Evolutionary conservation across 2,329 filamentous ascomycete species (phyloP).

Genomic region (Mycosphaerella sp.): DNA sequence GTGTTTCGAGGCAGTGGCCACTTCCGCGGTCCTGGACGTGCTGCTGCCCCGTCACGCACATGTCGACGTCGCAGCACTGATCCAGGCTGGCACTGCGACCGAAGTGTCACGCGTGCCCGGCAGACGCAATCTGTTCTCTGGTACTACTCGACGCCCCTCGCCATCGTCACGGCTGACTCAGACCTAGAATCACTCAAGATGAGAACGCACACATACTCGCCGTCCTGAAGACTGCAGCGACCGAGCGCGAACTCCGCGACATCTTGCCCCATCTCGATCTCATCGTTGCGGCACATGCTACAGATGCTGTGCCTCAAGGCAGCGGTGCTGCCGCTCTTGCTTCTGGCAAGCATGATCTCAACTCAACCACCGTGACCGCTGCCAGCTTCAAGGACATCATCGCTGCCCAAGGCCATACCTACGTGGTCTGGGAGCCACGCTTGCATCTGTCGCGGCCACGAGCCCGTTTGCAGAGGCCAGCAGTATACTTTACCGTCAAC

Average conservation of each 20-base stretch:
- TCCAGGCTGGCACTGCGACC: conserved; percentile 21
- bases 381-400: conserved; percentile 19
- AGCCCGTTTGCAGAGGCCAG: conserved; percentile 60
- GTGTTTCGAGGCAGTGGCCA: conserved; percentile 24
- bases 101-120: conserved; percentile 21
- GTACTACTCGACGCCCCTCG: conserved; percentile 14
- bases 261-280: conserved; percentile 27
- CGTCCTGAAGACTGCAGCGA: conserved; percentile 22
- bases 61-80: conserved; percentile 20
- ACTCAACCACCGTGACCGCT: conserved; percentile 15
- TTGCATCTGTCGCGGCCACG: conserved; percentile 39
- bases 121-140: conserved; percentile 31
- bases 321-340: conserved; percentile 26
- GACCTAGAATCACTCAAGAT: conserved; percentile 21
- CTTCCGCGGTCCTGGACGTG: conserved; percentile 26
- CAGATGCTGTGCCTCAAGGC: conserved; percentile 31
- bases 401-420: conserved; percentile 21
- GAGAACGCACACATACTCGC: conserved; percentile 27
- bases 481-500: conserved; percentile 53
- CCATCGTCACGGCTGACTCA: conserved; percentile 20
- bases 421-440: conserved; percentile 26
- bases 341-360: conserved; percentile 31
- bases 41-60: conserved; percentile 21
- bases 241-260: conserved; percentile 18
- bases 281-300: conserved; percentile 30